Conservation (phyloP, 1,139 yeast genomes). For the Tardiomyces digboiensis region DNA sequence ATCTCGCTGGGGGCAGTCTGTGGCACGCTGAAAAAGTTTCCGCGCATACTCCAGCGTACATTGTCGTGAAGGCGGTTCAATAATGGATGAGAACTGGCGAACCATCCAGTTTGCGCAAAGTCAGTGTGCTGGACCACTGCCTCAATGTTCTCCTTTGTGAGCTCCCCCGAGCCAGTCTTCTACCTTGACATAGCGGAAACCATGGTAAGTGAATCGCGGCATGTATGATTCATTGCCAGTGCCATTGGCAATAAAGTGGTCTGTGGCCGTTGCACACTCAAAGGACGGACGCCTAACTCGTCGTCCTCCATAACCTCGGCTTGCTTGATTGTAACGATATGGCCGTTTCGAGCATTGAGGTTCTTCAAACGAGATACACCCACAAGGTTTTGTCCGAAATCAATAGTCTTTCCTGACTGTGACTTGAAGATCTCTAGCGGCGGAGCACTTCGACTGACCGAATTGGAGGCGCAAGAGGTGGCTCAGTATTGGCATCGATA, state of each 20-base stretch:
- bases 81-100: constrained; percentile 10
- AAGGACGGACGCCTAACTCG: constrained; percentile 12
- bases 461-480: background rate
- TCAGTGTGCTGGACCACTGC: constrained; percentile 8
- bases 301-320: constrained; percentile 16
- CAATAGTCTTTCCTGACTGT: constrained; percentile 10
- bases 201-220: constrained; percentile 14
- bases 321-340: constrained; percentile 9
- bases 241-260: constrained; percentile 9
- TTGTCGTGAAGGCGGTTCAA: constrained; percentile 9
- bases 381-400: constrained; percentile 13
- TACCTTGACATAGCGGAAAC: constrained; percentile 12
- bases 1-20: constrained; percentile 16
- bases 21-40: constrained; percentile 13
- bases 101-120: constrained; percentile 9
- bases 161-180: constrained; percentile 10
- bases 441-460: background rate
- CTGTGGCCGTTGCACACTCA: constrained; percentile 13
- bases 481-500: background rate
- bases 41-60: constrained; percentile 10
- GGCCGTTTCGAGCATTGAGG: constrained; percentile 9
- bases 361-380: constrained; percentile 8
- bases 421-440: background rate
- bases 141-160: constrained; percentile 4
- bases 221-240: constrained; percentile 8